Conservation (phyloP, 75 land plant species). For the Larix kaempferi region DNA sequence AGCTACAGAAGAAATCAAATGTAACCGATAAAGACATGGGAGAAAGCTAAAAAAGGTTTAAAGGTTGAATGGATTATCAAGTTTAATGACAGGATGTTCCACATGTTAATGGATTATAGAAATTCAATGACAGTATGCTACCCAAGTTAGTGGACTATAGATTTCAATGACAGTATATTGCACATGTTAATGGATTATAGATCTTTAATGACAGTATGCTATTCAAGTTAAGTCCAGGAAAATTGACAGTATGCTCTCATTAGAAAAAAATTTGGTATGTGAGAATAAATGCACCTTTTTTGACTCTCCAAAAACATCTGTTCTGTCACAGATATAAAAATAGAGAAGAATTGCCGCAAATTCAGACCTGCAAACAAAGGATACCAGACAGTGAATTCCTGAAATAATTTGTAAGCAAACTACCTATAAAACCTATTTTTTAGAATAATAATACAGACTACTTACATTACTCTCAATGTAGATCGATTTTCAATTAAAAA, state of each 20-base stretch:
- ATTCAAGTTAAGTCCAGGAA: neutral
- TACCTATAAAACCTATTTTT: neutral
- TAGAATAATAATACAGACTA: neutral
- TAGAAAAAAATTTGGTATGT: neutral
- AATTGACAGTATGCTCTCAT: neutral
- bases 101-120: neutral
- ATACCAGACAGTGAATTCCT: neutral
- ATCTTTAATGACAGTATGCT: too few relatives aligned
- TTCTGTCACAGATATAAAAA: constrained; percentile 87
- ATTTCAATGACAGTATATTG: neutral
- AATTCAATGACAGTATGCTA: neutral
- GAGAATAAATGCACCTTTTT: constrained; percentile 56
- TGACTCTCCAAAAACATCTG: constrained; percentile 65
- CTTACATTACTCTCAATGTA: constrained; percentile 82
- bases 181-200: neutral
- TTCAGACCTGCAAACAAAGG: constrained; percentile 67
- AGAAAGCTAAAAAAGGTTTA: neutral
- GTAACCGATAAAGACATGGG: neutral
- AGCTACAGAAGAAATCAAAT: neutral
- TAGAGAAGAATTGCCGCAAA: constrained; percentile 68
- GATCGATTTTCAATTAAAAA: constrained; percentile 79
- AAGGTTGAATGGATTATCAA: neutral
- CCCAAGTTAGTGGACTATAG: neutral
- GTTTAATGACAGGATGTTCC: too few relatives aligned
- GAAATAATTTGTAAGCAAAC: neutral